Evolutionary conservation across 345 rosid species (phyloP).

Genomic region (Cardiospermum halicacabum): DNA sequence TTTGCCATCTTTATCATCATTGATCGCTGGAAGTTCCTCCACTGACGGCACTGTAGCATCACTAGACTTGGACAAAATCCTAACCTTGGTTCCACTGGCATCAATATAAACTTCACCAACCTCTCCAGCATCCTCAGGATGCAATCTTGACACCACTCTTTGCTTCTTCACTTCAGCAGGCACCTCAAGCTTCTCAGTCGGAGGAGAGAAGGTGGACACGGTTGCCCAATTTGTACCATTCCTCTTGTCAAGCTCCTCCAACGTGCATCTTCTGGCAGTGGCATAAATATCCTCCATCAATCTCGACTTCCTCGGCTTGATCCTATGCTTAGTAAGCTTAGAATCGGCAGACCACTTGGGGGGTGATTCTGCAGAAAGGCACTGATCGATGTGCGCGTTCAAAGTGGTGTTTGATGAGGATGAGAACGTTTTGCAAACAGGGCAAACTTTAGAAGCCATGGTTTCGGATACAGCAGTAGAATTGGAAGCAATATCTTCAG

Average conservation of each 20-base stretch:
- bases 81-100: constrained; percentile 73
- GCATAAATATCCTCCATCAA: constrained; percentile 79
- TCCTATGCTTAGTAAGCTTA: constrained; percentile 57
- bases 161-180: constrained; percentile 34
- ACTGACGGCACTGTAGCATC: constrained; percentile 26
- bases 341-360: constrained; percentile 58
- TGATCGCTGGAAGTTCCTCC: constrained; percentile 31
- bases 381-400: constrained; percentile 99
- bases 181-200: constrained; percentile 27
- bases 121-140: constrained; percentile 51
- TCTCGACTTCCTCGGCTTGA: constrained; percentile 70
- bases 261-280: constrained; percentile 59
- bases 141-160: constrained; percentile 24
- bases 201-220: constrained; percentile 35
- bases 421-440: constrained; percentile 95
- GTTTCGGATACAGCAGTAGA: constrained; percentile 54
- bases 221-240: constrained; percentile 71
- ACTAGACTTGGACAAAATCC: constrained; percentile 68
- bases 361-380: constrained; percentile 69
- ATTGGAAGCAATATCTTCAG: constrained; percentile 65
- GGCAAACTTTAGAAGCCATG: constrained; percentile 88
- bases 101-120: constrained; percentile 90
- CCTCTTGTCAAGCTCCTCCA: constrained; percentile 89
- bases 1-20: constrained; percentile 41
- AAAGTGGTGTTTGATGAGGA: constrained; percentile 94